Evolutionary conservation across 192 early-diverging fungal genomes (phyloP).

Genomic region (Rhizoclosmatium sp.): DNA sequence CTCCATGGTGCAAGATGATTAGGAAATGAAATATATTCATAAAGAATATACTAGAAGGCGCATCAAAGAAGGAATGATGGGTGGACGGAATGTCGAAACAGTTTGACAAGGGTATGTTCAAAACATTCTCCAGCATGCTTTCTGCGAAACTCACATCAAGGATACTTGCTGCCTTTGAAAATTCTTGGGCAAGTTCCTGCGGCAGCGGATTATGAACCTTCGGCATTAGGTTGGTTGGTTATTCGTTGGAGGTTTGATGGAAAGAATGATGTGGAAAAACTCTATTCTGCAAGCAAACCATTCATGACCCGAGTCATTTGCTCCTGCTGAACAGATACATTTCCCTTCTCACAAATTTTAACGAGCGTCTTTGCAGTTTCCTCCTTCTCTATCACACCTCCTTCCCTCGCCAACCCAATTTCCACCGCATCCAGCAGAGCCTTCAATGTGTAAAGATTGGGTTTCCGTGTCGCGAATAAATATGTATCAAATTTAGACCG

Average conservation of each 20-base stretch:
- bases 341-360: too few species aligned
- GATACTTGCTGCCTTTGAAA: slow-evolving; percentile 70
- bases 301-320: too few species aligned
- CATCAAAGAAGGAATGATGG: too few species aligned
- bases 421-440: not conserved
- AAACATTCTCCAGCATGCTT: too few species aligned
- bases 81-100: not conserved
- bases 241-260: too few species aligned
- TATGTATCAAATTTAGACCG: not conserved
- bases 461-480: not conserved
- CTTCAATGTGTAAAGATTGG: not conserved
- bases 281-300: too few species aligned
- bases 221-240: not conserved
- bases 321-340: too few species aligned
- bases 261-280: too few species aligned
- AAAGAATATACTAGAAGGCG: too few species aligned
- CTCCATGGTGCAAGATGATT: not conserved
- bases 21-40: too few species aligned
- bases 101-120: too few species aligned
- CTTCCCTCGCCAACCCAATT: not conserved
- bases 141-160: slow-evolving; percentile 44
- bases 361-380: not conserved
- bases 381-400: not conserved
- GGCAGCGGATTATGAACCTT: slow-evolving; percentile 68
- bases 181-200: slow-evolving; percentile 64